These are phyloP conservation scores for Sphaerulina vaccinii DNA, from an alignment of 2,329 filamentous ascomycete genomes.

Conservation along the genomic window DNA sequence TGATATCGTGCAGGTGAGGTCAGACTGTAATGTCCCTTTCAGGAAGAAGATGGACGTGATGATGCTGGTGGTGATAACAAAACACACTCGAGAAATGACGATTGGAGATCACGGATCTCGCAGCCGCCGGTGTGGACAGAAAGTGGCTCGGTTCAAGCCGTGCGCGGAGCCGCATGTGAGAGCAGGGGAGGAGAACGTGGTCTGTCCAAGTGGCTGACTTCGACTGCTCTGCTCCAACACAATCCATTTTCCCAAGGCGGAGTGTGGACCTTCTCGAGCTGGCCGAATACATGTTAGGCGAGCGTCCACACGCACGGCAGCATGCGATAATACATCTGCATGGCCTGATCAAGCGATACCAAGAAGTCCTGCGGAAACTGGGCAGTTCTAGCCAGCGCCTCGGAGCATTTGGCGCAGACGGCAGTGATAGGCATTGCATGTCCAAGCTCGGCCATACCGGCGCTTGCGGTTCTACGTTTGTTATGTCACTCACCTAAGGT, in stretches of 20 bases:
- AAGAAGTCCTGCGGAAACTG: neutral
- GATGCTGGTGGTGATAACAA: too few relatives aligned
- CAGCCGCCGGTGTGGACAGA: too few relatives aligned
- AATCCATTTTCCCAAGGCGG: neutral
- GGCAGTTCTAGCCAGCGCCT: slow-evolving; percentile 11
- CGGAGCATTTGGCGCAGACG: neutral
- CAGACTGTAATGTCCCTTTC: too few relatives aligned
- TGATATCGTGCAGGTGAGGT: too few relatives aligned
- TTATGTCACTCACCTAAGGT: neutral
- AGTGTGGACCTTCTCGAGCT: neutral
- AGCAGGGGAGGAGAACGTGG: too few relatives aligned
- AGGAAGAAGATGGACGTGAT: too few relatives aligned
- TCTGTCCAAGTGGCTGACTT: too few relatives aligned
- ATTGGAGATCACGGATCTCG: too few relatives aligned
- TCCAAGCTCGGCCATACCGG: neutral
- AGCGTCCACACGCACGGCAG: neutral
- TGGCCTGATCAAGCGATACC: neutral
- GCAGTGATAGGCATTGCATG: slow-evolving; percentile 8
- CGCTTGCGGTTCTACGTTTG: slow-evolving; percentile 4
- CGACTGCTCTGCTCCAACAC: too few relatives aligned
- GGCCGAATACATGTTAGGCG: neutral
- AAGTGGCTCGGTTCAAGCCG: too few relatives aligned
- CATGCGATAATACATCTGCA: neutral
- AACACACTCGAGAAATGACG: too few relatives aligned
- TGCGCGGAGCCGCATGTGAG: too few relatives aligned